Percentiles rank a stretch among this genome's conserved stretches.
These are phyloP conservation scores for Suillus placidus DNA, from an alignment of 768 basidiomycete species.

Conservation along the genomic window DNA sequence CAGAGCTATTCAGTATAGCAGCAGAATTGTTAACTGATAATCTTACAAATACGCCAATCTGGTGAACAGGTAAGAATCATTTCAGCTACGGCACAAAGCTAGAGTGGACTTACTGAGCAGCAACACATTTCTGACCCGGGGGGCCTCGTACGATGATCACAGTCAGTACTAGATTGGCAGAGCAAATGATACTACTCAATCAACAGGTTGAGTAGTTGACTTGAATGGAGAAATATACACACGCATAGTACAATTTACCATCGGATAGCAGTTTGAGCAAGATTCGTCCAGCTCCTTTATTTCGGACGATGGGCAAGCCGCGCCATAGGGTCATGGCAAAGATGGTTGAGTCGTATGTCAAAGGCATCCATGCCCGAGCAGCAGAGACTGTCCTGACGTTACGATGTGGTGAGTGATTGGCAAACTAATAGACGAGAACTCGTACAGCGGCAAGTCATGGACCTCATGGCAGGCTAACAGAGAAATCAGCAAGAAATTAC, in stretches of 20 bases:
- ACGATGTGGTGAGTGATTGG: background rate
- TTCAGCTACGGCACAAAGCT: background rate
- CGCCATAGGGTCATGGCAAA: constrained; percentile 42
- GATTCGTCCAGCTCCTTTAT: constrained; percentile 36
- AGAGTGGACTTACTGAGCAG: constrained; percentile 44
- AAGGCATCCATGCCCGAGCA: constrained; percentile 46
- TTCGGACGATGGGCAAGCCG: constrained; percentile 40
- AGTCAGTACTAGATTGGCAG: constrained; percentile 46
- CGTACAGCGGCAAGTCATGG: background rate
- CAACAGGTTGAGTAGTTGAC: background rate
- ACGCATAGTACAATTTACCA: constrained; percentile 52
- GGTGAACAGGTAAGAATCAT: background rate
- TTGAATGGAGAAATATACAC: background rate
- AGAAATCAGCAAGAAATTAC: background rate
- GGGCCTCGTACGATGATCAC: constrained; percentile 51
- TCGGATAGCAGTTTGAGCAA: constrained; percentile 46
- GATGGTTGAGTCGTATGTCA: constrained; percentile 50
- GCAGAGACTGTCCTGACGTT: background rate
- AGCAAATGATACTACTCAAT: constrained; percentile 44
- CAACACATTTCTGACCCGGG: constrained; percentile 48
- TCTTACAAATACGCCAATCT: constrained; percentile 5
- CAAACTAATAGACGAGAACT: background rate
- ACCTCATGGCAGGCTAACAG: background rate
- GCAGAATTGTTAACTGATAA: constrained; percentile 14
- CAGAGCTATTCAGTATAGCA: constrained; percentile 44